Evolutionary conservation across 2,329 filamentous ascomycete genomes (phyloP).

Genomic region (Ambrosiella xylebori): DNA sequence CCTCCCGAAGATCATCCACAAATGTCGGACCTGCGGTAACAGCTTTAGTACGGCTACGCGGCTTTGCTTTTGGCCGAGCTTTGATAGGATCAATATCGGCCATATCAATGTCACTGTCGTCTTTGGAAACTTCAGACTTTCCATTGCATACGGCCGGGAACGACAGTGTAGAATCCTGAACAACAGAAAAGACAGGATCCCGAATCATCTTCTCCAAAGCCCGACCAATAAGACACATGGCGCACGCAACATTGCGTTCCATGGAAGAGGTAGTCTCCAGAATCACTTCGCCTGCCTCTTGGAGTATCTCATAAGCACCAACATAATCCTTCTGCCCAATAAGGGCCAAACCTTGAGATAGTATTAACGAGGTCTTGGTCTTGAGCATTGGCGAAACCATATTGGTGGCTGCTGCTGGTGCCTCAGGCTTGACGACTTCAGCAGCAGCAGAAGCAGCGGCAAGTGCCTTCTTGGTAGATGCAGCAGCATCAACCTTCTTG

Average conservation of each 20-base stretch:
- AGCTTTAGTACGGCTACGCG: constrained; percentile 12
- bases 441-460: neutral
- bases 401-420: neutral
- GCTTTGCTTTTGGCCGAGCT: constrained; percentile 1
- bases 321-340: constrained; percentile 38
- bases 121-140: constrained; percentile 7
- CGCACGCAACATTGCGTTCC: constrained; percentile 43
- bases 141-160: constrained; percentile 48
- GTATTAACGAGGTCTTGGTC: constrained; percentile 19
- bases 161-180: constrained; percentile 85
- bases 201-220: constrained; percentile 55
- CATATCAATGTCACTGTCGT: neutral
- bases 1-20: constrained; percentile 42
- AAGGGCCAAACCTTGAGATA: constrained; percentile 26
- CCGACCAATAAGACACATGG: constrained; percentile 49
- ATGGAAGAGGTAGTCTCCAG: constrained; percentile 18
- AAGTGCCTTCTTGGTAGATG: neutral
- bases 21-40: constrained; percentile 25
- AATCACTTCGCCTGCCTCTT: constrained; percentile 24
- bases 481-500: neutral
- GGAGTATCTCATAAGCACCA: constrained; percentile 38
- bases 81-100: neutral
- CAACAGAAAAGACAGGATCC: constrained; percentile 72
- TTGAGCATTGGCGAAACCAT: constrained; percentile 17
- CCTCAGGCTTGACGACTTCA: neutral